A percentile compares a stretch with the other conserved stretches of the same genome.
Conservation (phyloP, 208 protist species). For the Angomonas desouzai region DNA sequence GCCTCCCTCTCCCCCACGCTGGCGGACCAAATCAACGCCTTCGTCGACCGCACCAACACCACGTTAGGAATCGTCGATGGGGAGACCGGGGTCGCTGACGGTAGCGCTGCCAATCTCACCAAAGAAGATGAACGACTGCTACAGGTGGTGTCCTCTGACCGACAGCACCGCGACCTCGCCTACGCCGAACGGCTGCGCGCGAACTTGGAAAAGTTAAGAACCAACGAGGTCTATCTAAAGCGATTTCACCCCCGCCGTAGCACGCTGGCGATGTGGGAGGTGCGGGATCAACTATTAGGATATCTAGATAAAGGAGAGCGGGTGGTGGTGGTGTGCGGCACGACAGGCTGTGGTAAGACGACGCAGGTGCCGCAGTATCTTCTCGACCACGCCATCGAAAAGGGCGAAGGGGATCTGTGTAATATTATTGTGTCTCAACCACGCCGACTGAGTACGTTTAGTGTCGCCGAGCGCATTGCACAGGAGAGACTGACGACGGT, state of each 20-base stretch:
- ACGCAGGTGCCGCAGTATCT: conserved; percentile 93
- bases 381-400: conserved; percentile 70
- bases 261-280: conserved; percentile 55
- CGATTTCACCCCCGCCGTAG: conserved; percentile 55
- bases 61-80: not conserved
- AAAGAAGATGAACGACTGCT: conserved; percentile 19
- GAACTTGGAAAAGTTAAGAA: conserved; percentile 26
- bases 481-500: conserved; percentile 86
- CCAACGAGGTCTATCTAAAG: conserved; percentile 43
- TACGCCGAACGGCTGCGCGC: conserved; percentile 38
- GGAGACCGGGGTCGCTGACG: not conserved
- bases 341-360: conserved; percentile 89
- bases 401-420: conserved; percentile 36
- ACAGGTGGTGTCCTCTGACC: conserved; percentile 11
- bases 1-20: conserved; percentile 30
- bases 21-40: conserved; percentile 19
- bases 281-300: conserved; percentile 44
- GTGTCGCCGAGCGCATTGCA: conserved; percentile 97
- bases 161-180: conserved; percentile 16
- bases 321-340: conserved; percentile 86
- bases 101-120: not conserved
- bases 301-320: conserved; percentile 32
- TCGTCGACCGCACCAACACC: conserved; percentile 11
- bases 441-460: conserved; percentile 96
- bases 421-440: conserved; percentile 96